Conservation (phyloP, 179 eudicot species). For the Silene vulgaris region DNA sequence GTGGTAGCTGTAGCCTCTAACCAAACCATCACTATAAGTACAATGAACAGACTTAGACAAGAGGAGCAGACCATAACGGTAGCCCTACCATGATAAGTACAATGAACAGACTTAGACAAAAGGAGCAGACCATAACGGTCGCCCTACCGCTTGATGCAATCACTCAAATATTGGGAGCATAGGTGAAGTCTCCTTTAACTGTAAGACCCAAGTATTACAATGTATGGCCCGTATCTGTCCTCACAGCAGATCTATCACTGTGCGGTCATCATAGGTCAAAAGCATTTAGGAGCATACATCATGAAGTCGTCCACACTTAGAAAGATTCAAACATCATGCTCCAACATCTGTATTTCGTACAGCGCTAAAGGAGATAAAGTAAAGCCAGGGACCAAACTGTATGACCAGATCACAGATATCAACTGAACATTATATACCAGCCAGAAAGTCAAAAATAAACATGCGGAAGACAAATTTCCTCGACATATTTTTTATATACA, state of each 20-base stretch:
- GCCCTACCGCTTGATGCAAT: background rate
- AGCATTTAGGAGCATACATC: slow-evolving; percentile 60
- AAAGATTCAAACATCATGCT: slow-evolving; percentile 44
- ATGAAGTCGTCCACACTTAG: slow-evolving; percentile 41
- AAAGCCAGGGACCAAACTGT: background rate
- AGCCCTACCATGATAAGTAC: background rate
- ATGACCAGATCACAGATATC: slow-evolving; percentile 5
- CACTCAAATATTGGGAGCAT: background rate
- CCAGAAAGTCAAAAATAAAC: slow-evolving; percentile 1
- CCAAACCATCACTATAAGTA: background rate
- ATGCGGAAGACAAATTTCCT: background rate
- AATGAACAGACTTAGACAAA: background rate
- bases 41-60: background rate
- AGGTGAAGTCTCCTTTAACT: background rate
- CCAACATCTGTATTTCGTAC: slow-evolving; percentile 26
- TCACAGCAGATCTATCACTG: slow-evolving; percentile 47
- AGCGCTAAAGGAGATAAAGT: background rate
- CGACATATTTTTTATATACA: background rate
- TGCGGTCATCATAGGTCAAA: slow-evolving; percentile 66
- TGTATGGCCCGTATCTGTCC: slow-evolving; percentile 73
- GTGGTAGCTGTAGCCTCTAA: background rate
- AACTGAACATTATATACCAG: background rate
- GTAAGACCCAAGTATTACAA: slow-evolving; percentile 7
- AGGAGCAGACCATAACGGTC: slow-evolving; percentile 2
- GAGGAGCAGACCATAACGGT: background rate